These are phyloP conservation scores for Sanguinoderma infundibulare DNA, from an alignment of 1,284 basidiomycete species.

Conservation along the genomic window DNA sequence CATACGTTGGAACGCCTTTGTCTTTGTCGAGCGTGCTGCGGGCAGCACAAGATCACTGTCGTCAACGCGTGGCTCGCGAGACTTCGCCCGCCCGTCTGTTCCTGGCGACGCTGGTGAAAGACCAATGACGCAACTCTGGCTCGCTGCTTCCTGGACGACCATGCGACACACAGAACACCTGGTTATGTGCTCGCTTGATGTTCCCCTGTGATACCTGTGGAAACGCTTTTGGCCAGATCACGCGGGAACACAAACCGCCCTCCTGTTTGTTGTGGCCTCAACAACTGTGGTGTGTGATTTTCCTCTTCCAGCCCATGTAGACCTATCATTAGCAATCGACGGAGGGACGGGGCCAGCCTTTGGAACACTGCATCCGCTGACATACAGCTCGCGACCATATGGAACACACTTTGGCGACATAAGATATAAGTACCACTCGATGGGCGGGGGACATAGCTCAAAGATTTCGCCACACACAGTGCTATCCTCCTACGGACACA, in stretches of 20 bases:
- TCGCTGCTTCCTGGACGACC: background rate
- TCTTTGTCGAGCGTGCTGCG: background rate
- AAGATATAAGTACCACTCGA: slow-evolving; percentile 13
- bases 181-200: slow-evolving; percentile 12
- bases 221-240: background rate
- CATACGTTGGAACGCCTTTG: background rate
- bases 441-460: background rate
- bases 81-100: slow-evolving; percentile 8
- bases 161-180: slow-evolving; percentile 15
- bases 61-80: slow-evolving; percentile 11
- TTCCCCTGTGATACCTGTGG: slow-evolving; percentile 1
- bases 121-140: slow-evolving; percentile 3
- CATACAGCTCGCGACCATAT: slow-evolving; percentile 10
- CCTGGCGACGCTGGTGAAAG: background rate
- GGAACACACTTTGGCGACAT: slow-evolving; percentile 14
- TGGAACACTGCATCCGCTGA: background rate
- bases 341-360: slow-evolving; percentile 3
- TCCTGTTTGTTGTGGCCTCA: background rate
- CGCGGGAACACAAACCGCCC: background rate
- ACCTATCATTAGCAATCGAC: background rate
- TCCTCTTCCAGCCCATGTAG: background rate
- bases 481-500: background rate
- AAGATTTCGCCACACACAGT: slow-evolving; percentile 5
- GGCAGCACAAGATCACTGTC: background rate
- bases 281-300: background rate